Evolutionary conservation across 78 protist genomes (phyloP).

Genomic region (Salpingoeca rosetta): DNA sequence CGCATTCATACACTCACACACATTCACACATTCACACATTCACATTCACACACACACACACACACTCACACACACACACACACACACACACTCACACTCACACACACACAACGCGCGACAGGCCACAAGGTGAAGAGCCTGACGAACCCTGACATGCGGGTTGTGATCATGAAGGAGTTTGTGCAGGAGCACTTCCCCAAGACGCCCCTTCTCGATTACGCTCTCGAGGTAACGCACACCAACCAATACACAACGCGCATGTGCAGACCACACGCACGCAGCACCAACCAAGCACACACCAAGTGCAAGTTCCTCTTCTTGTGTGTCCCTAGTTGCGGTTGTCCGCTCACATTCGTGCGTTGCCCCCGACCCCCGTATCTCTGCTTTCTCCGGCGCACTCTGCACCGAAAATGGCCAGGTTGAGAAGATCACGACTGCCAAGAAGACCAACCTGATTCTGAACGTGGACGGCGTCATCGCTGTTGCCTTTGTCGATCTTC

Average conservation of each 20-base stretch:
- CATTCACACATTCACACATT: no score
- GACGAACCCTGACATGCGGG: constrained; percentile 84
- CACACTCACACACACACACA: no score
- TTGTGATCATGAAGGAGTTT: constrained; percentile 57
- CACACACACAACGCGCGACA: no score
- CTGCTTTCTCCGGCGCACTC: background rate
- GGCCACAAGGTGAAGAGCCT: constrained; percentile 86
- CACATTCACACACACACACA: no score
- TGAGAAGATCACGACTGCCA: constrained; percentile 73
- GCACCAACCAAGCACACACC: background rate
- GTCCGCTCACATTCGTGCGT: background rate
- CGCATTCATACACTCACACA: no score
- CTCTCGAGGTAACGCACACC: constrained; percentile 1
- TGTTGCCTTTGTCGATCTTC: constrained; percentile 73
- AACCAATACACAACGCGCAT: background rate
- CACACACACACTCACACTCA: no score
- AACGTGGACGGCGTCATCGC: constrained; percentile 90
- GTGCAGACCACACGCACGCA: no score
- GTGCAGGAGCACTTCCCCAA: constrained; percentile 41
- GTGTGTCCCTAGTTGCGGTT: no score
- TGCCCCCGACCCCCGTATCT: no score
- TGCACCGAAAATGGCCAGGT: constrained; percentile 59
- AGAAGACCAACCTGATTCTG: constrained; percentile 79
- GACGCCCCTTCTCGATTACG: constrained; percentile 44
- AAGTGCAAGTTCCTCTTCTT: no score